Base-by-base conservation (phyloP, 2,329 filamentous ascomycete species). In the Ilyonectria destructans region DNA sequence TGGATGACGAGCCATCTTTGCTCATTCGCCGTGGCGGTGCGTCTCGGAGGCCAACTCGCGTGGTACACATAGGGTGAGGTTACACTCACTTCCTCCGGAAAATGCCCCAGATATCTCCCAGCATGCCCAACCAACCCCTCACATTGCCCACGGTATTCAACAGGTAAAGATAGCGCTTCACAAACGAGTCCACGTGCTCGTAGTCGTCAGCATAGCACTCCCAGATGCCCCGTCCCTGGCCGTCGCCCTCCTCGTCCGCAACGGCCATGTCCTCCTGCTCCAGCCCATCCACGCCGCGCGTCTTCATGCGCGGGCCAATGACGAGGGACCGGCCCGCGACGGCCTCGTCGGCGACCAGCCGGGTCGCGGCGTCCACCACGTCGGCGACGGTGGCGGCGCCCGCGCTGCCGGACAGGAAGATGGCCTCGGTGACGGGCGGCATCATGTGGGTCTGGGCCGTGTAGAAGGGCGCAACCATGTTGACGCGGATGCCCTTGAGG, bases 391-490 rank as follows among this genome's bases (percentile, higher is more conserved):
- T 82, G 1, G 87, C 89, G 69, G 86, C 81, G 2, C 83, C 86
- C 1, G 79, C 76, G 13, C 73, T 74, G 15, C 91, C 91, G 0
- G 89, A 87, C 2, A 92, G 82, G 17, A 91, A 66, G 2, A 86
- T 68, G 31, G 87, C 82, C 19, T 83, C 89, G 1, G 71, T 63
- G 1, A 79, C 66, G 1, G 84, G 80, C 4, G 91, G 77, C 51
- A 93, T 72, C 79, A 82, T 82, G 71, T 76, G 85, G n/a, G 89
- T 87, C 15, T 89, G 91, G 72, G 90, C 87, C 73, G 85, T 82
- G 77, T 92, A 93, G 79, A 92, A 93, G 0, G 91, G 91, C 65
- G 86, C 87, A n/a, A 93, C 77, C 74, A 92, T 83, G 75, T 93
- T 93, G 67, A 91, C 82, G 51, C 91, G 85, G 48, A 93, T 80